phyloP scores from a whole-genome alignment of 2,329 filamentous ascomycete species.

The Berkeleyomyces rouxiae region DNA sequence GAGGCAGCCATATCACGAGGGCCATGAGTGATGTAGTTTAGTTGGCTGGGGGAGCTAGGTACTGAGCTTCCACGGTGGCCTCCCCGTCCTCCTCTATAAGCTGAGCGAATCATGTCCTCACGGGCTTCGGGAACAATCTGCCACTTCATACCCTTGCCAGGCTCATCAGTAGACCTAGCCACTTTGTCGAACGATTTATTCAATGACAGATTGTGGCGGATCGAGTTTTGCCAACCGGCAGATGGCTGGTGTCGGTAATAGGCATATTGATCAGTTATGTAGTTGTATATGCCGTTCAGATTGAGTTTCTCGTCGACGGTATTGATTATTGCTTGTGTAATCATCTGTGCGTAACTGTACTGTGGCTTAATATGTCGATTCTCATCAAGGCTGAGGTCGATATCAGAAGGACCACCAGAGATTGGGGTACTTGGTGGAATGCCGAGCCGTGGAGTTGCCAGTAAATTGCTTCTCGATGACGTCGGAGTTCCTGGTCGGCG shows the following conservation, averaged over 20 bases:
- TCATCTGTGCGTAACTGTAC: conserved; percentile 92
- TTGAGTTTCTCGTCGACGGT: conserved; percentile 79
- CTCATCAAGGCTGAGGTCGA: conserved; percentile 66
- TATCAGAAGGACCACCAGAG: conserved; percentile 27
- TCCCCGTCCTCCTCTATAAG: conserved; percentile 42
- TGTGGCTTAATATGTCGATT: conserved; percentile 88
- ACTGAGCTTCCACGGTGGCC: conserved; percentile 52
- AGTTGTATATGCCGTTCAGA: conserved; percentile 81
- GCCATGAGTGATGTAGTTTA: conserved; percentile 44
- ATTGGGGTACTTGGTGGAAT: conserved; percentile 10
- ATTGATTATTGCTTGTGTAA: conserved; percentile 85
- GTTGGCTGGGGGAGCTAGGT: conserved; percentile 48
- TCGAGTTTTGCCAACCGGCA: conserved; percentile 95
- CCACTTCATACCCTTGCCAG: conserved; percentile 99
- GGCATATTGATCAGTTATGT: conserved; percentile 78
- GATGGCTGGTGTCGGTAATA: conserved; percentile 70
- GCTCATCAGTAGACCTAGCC: conserved; percentile 79
- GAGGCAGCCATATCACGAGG: conserved; percentile 39
- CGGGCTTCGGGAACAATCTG: conserved; percentile 70
- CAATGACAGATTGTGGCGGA: conserved; percentile 86
- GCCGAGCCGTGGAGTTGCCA: conserved; percentile 8
- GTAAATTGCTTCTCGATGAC: conserved; percentile 15
- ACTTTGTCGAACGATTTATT: conserved; percentile 94
- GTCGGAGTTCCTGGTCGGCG: conserved; percentile 43
- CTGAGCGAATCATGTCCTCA: conserved; percentile 74